Base-by-base conservation (phyloP, 2,329 filamentous ascomycete genomes). In the Colletotrichum sp. region DNA sequence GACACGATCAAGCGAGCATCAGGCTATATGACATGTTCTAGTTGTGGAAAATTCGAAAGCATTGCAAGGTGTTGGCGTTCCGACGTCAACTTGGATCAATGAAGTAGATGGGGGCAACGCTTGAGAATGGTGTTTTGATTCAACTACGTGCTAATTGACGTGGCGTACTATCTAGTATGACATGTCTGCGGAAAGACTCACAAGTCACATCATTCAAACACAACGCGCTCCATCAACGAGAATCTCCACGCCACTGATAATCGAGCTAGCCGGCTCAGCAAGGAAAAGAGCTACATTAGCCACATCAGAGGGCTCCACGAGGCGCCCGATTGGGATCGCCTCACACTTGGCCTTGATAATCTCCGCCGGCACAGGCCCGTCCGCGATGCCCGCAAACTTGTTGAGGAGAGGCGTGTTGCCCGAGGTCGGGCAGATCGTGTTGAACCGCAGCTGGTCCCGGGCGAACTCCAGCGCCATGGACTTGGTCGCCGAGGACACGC, bases 401-500 rank as follows among this genome's bases (percentile, higher is more conserved):
- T 59, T 59, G 8, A 59, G 55, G 24, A 59, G 55, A 1, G 72
- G 72, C 57, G 72, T 75, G 68, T 69, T 75, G 7, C 72, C 72
- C 28, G 57, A 69, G 3, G 65, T 69, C 10, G 72, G 72, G 26
- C 64, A 75, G 32, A 75, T 69, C 0, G 68, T 71, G 72, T 76
- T 76, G 52, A 76, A 76, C 13, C 69, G 69, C 0, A 76, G 55
- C 72, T 76, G 72, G 16, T 76, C 57, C 49, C 34, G 39, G 13
- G 52, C 72, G 8, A 64, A 76, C 49, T 76, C 72, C n/a, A 76
- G 52, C 15, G 72, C 72, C 72, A 76, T 72, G 49, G 72, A 64
- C 69, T 76, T 76, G 30, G 65, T 67, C 24, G 72, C 72, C 3
- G 55, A 36, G 0, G 59, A 57, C 59, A 75, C 72, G 12, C 49